Percentiles rank a stretch among this genome's conserved stretches.
Evolutionary conservation across 2,329 filamentous ascomycete species (phyloP).

Genomic region (Curvularia eragrostidis): DNA sequence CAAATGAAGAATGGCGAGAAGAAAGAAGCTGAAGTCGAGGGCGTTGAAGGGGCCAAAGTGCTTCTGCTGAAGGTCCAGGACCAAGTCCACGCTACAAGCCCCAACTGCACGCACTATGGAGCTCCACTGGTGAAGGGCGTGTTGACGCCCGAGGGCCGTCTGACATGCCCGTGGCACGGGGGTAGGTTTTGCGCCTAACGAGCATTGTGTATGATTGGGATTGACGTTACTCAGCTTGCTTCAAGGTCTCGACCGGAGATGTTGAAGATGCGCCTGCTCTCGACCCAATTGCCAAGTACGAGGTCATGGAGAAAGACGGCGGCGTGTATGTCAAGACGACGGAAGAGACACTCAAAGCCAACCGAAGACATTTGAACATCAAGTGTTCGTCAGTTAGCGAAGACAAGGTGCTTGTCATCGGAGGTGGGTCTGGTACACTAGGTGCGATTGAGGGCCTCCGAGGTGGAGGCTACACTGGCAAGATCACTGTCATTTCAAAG

Average conservation of each 20-base stretch:
- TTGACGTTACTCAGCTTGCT: slow-evolving; percentile 72
- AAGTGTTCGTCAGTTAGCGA: slow-evolving; percentile 67
- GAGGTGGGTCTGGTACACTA: slow-evolving; percentile 78
- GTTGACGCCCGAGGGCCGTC: slow-evolving; percentile 76
- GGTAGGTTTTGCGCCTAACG: slow-evolving; percentile 57
- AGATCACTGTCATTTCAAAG: slow-evolving; percentile 80
- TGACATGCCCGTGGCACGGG: slow-evolving; percentile 97
- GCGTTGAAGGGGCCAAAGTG: slow-evolving; percentile 84
- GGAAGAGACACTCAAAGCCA: slow-evolving; percentile 77
- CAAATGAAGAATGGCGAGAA: slow-evolving; percentile 82
- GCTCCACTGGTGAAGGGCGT: slow-evolving; percentile 88
- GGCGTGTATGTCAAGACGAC: slow-evolving; percentile 85
- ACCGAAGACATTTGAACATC: slow-evolving; percentile 74
- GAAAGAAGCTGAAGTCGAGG: slow-evolving; percentile 88
- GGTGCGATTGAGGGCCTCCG: slow-evolving; percentile 84
- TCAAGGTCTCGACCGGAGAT: slow-evolving; percentile 86
- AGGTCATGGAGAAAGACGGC: slow-evolving; percentile 79
- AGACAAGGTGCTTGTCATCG: slow-evolving; percentile 78
- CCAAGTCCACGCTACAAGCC: slow-evolving; percentile 77
- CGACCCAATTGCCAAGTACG: slow-evolving; percentile 83
- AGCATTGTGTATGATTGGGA: not conserved
- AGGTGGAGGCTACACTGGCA: slow-evolving; percentile 78
- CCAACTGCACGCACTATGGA: slow-evolving; percentile 90
- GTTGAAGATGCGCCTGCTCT: slow-evolving; percentile 94
- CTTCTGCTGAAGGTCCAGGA: slow-evolving; percentile 80